phyloP scores from a whole-genome alignment of 164 flowering plant genomes.

The Kalanchoe fedtschenkoi region DNA sequence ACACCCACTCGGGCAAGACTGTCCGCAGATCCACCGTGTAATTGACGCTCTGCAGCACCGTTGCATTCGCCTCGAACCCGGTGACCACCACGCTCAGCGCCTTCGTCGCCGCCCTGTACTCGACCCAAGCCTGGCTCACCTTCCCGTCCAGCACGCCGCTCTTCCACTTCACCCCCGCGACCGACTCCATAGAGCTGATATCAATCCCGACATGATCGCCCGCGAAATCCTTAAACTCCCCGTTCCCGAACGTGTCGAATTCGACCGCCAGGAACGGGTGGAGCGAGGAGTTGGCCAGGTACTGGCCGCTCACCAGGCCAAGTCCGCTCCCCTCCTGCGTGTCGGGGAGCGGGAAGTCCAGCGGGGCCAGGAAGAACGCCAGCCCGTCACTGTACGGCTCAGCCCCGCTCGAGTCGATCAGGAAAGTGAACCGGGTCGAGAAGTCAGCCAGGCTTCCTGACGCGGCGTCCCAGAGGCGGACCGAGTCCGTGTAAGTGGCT shows the following conservation, averaged over 20 bases:
- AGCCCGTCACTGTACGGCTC: conserved; percentile 13
- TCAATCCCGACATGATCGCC: conserved; percentile 11
- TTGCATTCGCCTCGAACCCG: not conserved
- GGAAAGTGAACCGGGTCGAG: conserved; percentile 4
- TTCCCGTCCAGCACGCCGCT: conserved; percentile 4
- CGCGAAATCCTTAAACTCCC: conserved; percentile 1
- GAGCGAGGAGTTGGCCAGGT: not conserved
- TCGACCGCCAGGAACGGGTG: conserved; percentile 13
- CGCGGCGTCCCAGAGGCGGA: not conserved
- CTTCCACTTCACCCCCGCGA: not conserved
- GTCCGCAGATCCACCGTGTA: conserved; percentile 13
- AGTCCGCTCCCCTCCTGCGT: conserved; percentile 14
- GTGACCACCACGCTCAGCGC: conserved; percentile 8
- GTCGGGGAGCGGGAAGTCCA: conserved; percentile 3
- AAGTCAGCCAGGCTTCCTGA: not conserved
- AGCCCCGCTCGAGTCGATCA: not conserved
- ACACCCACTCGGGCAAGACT: conserved; percentile 11
- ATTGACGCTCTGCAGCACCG: conserved; percentile 8
- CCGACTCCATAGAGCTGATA: conserved; percentile 7
- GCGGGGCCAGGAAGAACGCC: conserved; percentile 19
- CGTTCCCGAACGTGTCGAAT: conserved; percentile 11
- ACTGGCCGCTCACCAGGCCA: conserved; percentile 14
- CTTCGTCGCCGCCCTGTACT: conserved; percentile 2
- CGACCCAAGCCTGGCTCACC: conserved; percentile 3
- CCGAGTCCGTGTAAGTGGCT: not conserved